phyloP scores from a whole-genome alignment of 805 yeast genomes.

The Maudiozyma saulgeensis region DNA sequence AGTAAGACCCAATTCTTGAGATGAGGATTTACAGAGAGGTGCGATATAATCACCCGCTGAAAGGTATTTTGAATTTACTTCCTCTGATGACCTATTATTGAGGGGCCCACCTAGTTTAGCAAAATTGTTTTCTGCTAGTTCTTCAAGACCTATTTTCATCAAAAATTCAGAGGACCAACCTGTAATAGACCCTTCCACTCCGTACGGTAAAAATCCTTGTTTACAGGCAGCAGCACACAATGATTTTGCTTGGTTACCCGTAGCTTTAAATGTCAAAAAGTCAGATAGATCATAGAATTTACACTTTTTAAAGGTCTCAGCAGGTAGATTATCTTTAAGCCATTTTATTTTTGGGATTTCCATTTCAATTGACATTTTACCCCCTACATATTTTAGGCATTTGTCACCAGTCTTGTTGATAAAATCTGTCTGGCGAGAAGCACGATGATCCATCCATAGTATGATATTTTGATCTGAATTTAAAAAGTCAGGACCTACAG shows the following conservation, averaged over 20 bases:
- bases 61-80: constrained; percentile 42
- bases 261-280: constrained; percentile 82
- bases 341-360: constrained; percentile 95
- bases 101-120: constrained; percentile 77
- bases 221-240: constrained; percentile 89
- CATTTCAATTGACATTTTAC: constrained; percentile 97
- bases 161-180: constrained; percentile 90
- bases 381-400: constrained; percentile 87
- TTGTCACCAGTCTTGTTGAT: constrained; percentile 76
- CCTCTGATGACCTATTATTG: not conserved
- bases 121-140: constrained; percentile 68
- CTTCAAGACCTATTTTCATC: constrained; percentile 57
- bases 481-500: constrained; percentile 84
- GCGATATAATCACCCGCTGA: constrained; percentile 91
- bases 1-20: constrained; percentile 75
- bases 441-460: constrained; percentile 98
- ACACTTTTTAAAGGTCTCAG: constrained; percentile 43
- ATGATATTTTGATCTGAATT: constrained; percentile 72
- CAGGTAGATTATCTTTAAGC: constrained; percentile 79
- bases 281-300: constrained; percentile 92
- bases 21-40: constrained; percentile 52
- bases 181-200: constrained; percentile 73
- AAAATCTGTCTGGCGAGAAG: constrained; percentile 64
- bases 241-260: constrained; percentile 78
- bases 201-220: constrained; percentile 88